phyloP scores from a whole-genome alignment of 2,329 filamentous ascomycete genomes.

The Colletotrichum kahawae region DNA sequence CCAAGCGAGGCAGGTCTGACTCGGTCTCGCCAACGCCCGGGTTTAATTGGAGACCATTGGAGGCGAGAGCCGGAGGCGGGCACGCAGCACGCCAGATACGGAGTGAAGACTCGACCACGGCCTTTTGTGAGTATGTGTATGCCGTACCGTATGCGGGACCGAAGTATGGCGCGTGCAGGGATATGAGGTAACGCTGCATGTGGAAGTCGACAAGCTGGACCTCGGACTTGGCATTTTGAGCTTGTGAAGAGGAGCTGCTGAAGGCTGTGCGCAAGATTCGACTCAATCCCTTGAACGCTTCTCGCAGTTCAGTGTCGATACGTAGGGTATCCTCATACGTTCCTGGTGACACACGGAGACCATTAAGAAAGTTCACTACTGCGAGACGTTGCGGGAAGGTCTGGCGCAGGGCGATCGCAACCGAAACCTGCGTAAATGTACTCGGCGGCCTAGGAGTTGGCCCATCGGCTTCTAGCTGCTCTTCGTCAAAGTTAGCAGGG shows the following conservation, averaged over 20 bases:
- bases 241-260: neutral
- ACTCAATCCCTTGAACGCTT: constrained; percentile 45
- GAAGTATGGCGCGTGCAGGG: constrained; percentile 61
- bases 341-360: constrained; percentile 33
- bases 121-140: constrained; percentile 57
- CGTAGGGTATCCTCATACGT: constrained; percentile 50
- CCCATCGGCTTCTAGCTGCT: constrained; percentile 41
- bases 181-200: constrained; percentile 58
- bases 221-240: constrained; percentile 40
- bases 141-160: constrained; percentile 41
- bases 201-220: constrained; percentile 53
- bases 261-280: constrained; percentile 33
- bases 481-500: constrained; percentile 56
- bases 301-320: constrained; percentile 46
- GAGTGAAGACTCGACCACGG: constrained; percentile 51
- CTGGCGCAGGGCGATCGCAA: constrained; percentile 45
- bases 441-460: constrained; percentile 35
- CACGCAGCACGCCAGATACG: constrained; percentile 49
- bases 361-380: constrained; percentile 48
- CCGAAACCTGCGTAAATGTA: constrained; percentile 44
- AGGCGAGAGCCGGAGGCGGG: constrained; percentile 26
- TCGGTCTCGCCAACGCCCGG: neutral
- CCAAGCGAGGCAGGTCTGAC: constrained; percentile 39
- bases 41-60: constrained; percentile 1
- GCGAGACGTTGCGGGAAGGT: constrained; percentile 48